Evolutionary conservation across 257 asterid species (phyloP), one percentile per base, ranked within the genome.

Genomic region (Nicotiana tabacum): DNA sequence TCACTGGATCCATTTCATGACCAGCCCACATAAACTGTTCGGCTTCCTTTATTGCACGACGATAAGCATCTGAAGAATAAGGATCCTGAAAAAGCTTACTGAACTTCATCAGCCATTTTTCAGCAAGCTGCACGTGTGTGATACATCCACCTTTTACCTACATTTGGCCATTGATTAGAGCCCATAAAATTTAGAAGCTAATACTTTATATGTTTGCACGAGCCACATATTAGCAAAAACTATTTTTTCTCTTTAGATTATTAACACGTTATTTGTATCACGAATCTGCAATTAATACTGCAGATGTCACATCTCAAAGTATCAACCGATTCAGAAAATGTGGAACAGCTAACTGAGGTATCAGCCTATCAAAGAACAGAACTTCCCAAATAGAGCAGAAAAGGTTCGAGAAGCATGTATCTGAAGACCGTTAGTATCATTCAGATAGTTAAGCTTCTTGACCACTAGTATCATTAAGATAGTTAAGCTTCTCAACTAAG

Each of bases 1-100:
- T 92, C 87, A 94, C 99, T 39, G 87, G 90, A 86, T 95, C 95
- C 97, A 95, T 95, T 87, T 94, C 99, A 85, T 89, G 84, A 88
- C 95, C 99, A 85, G 94, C 99, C 99, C 99, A 95, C 86, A 92
- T 89, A 90, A 93, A 95, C 85, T 95, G 96, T 83, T 91, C 93
- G 46, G 98, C 98, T 84, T 92, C 95, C 86, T 92, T 92, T 33
- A 94, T 84, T 84, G 93, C 92, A 86, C 81, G 87, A 79, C 21
- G 87, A 90, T 88, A 95, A 87, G 94, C 87, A 80, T 88, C 89
- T 84, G 87, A 81, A 51, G 93, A 88, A 88, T 91, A 92, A 8
- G 97, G 92, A 77, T 80, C 86, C 85, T 91, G 88, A 84, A 92
- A 87, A 86, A 92, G 87, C 91, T 91, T 91, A 78, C 89, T 72